These are phyloP conservation scores for Phoma herbarum DNA, from an alignment of 2,329 filamentous ascomycete species.

Conservation along the genomic window DNA sequence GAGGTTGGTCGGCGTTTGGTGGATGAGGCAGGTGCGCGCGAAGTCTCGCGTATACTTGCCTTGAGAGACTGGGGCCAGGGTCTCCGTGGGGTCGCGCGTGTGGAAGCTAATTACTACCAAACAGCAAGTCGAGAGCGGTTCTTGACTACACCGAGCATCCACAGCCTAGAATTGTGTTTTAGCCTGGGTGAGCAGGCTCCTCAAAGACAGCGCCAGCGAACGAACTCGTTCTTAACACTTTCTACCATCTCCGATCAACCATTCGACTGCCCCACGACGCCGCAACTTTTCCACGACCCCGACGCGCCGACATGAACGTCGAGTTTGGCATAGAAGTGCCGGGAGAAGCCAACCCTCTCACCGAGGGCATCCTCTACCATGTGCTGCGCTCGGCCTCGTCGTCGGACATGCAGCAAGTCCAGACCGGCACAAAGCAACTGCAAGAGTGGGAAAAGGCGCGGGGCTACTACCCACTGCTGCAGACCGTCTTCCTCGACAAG, in stretches of 20 bases:
- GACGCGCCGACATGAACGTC: conserved; percentile 38
- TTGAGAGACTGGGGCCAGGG: not conserved
- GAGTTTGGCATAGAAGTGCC: conserved; percentile 72
- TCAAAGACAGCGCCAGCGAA: not conserved
- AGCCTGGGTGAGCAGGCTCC: conserved; percentile 46
- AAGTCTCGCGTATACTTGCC: not conserved
- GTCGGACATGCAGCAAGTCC: conserved; percentile 58
- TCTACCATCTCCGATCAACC: not conserved
- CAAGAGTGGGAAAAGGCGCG: conserved; percentile 59
- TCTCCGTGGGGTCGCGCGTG: conserved; percentile 4
- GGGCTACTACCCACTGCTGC: conserved; percentile 60
- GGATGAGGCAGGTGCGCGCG: conserved; percentile 18
- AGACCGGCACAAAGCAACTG: conserved; percentile 62
- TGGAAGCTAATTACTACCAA: not conserved
- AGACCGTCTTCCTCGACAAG: conserved; percentile 82
- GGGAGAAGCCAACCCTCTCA: conserved; percentile 74
- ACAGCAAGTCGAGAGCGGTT: not conserved
- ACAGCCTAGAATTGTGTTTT: no score
- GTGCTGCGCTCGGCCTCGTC: conserved; percentile 60
- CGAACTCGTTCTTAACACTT: not conserved
- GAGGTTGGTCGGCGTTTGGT: conserved; percentile 32
- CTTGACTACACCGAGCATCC: not conserved
- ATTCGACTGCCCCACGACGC: conserved; percentile 7
- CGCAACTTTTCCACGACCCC: not conserved
- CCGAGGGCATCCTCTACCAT: conserved; percentile 57